Evolutionary conservation across 495 filamentous ascomycete genomes (phyloP).

Genomic region (Aspergillus leporis): DNA sequence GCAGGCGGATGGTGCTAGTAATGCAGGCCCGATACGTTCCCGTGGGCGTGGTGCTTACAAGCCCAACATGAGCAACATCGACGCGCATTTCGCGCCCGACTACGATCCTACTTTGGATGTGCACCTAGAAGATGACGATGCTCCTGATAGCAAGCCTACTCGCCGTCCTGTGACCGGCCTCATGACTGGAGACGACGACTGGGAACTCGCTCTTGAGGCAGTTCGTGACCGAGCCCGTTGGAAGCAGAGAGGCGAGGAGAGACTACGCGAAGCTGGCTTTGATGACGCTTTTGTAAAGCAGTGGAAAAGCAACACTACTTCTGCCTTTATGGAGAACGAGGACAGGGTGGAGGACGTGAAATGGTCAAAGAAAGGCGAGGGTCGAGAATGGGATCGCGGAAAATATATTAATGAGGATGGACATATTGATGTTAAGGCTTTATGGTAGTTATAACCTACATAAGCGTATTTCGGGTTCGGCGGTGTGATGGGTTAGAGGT

Average conservation of each 20-base stretch:
- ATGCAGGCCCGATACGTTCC: constrained; percentile 43
- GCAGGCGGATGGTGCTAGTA: constrained; percentile 32
- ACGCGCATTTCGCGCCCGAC: constrained; percentile 70
- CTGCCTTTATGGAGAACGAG: constrained; percentile 47
- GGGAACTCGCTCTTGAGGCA: constrained; percentile 81
- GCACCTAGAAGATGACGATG: constrained; percentile 51
- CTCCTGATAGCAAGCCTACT: constrained; percentile 24
- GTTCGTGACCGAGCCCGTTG: constrained; percentile 79
- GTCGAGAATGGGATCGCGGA: constrained; percentile 89
- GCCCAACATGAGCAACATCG: constrained; percentile 64
- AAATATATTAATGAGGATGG: constrained; percentile 73
- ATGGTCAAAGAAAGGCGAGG: constrained; percentile 78
- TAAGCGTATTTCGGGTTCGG: constrained; percentile 6
- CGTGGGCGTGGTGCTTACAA: constrained; percentile 77
- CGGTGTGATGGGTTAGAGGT: constrained; percentile 6
- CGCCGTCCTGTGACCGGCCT: constrained; percentile 42
- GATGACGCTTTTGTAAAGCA: constrained; percentile 71
- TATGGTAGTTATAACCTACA: constrained; percentile 35
- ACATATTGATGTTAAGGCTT: constrained; percentile 51
- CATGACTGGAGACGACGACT: constrained; percentile 62
- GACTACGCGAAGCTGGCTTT: constrained; percentile 77
- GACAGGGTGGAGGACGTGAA: constrained; percentile 63
- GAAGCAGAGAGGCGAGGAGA: constrained; percentile 75
- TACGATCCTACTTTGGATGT: constrained; percentile 80
- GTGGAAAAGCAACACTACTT: constrained; percentile 67